Evolutionary conservation across 352 stramenopile species (phyloP).

Genomic region (Globisporangium emineosum): DNA sequence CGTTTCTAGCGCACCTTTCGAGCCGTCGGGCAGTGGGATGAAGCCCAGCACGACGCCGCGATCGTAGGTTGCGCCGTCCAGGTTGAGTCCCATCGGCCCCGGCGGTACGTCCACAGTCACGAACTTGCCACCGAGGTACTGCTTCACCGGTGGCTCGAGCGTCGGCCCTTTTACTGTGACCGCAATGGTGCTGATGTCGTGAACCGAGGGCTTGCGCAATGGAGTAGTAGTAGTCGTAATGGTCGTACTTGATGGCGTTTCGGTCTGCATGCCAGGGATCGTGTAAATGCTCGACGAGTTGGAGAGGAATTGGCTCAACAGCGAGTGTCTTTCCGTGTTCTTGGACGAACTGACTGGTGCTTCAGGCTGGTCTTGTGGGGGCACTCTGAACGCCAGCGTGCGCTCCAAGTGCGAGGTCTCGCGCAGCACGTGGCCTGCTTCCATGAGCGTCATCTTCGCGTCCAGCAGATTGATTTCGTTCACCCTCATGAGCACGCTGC

Average conservation of each 20-base stretch:
- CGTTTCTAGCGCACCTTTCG: slow-evolving; percentile 43
- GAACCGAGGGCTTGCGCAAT: slow-evolving; percentile 12
- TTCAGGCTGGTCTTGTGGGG: slow-evolving; percentile 11
- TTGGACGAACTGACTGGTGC: background rate
- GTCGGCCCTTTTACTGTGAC: slow-evolving; percentile 11
- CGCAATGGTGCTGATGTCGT: slow-evolving; percentile 13
- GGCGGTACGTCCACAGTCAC: slow-evolving; percentile 43
- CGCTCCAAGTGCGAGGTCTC: slow-evolving; percentile 41
- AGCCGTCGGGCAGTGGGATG: slow-evolving; percentile 50
- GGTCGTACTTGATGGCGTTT: background rate
- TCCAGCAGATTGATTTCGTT: slow-evolving; percentile 55
- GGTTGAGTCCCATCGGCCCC: slow-evolving; percentile 61
- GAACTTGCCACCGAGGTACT: slow-evolving; percentile 7
- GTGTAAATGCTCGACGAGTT: slow-evolving; percentile 11
- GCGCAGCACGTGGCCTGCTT: slow-evolving; percentile 46
- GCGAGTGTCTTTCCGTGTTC: slow-evolving; percentile 8
- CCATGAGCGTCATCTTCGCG: slow-evolving; percentile 32
- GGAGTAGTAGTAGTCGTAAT: background rate
- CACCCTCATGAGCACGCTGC: slow-evolving; percentile 55
- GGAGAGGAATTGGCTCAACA: background rate
- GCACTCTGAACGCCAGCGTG: slow-evolving; percentile 42
- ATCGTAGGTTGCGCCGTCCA: slow-evolving; percentile 47
- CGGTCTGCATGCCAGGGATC: background rate
- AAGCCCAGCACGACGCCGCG: slow-evolving; percentile 67
- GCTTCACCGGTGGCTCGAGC: background rate